Base-by-base conservation (phyloP, 1,284 basidiomycete species). In the Ganoderma lucidum region DNA sequence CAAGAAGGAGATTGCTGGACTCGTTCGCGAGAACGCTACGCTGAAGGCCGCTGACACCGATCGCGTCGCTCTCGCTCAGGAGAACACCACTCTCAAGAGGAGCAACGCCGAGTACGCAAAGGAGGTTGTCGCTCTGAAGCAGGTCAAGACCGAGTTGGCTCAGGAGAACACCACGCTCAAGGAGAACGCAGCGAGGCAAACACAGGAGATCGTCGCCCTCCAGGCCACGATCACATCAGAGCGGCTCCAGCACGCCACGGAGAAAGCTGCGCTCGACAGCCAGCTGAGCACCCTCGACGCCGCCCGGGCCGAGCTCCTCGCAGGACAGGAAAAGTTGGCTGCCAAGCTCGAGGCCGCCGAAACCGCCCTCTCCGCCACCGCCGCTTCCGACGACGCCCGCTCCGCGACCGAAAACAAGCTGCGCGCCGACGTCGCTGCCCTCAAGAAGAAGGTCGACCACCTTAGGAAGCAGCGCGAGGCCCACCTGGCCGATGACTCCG, bases 371-470 rank as follows among this genome's bases (percentile, higher is more conserved):
- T 10, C 56, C 19, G 56, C 35, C 17, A 32, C 56, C 32, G 9
- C 17, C 19, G 35, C 56, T n/a, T 35, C 30, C 56, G 56, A 58
- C 30, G 56, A 39, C 17, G 6, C 32, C 14, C 32, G 56, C 17
- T 58, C 56, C 9, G 56, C 35, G 5, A 58, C 56, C 30, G 56
- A 58, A n/a, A 35, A 35, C 35, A 39, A 35, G 56, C 56, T 58
- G 6, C 56, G 56, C 32, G 35, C 56, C 56, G 35, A 58, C 19
- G 56, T 58, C 10, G 56, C 56, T 2, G 8, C 19, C 9, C 56
- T 58, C 56, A 58, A 58, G 56, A 35, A 58, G 56, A 39, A 58
- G 56, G 56, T 58, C 56, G 56, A 58, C 17, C 56, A 39, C n/a
- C 56, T 58, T 19, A 37, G 35, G 56, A 39, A 58, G 56, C 56